A percentile compares a stretch with the other conserved stretches of the same genome.
These are phyloP conservation scores for Termitomyces sp. DNA, from an alignment of 768 basidiomycete genomes.

Conservation along the genomic window DNA sequence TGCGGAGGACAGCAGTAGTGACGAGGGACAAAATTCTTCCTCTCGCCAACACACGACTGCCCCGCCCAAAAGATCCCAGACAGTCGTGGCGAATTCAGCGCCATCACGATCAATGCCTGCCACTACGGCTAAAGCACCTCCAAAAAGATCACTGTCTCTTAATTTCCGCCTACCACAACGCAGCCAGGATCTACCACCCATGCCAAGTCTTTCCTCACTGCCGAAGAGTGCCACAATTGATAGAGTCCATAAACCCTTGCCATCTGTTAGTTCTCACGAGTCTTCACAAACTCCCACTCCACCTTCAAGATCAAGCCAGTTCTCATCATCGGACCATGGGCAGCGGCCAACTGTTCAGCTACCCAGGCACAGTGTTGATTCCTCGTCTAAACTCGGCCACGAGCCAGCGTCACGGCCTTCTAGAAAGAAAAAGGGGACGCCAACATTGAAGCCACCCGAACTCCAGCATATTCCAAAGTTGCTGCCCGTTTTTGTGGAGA, in stretches of 20 bases:
- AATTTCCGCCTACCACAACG: constrained; percentile 33
- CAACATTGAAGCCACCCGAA: constrained; percentile 64
- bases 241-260: constrained; percentile 32
- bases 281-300: constrained; percentile 15
- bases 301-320: constrained; percentile 9
- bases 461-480: constrained; percentile 74
- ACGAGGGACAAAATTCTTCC: constrained; percentile 20
- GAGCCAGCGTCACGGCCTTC: neutral
- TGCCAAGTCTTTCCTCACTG: constrained; percentile 36
- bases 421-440: constrained; percentile 35
- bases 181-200: constrained; percentile 30
- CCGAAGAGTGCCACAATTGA: constrained; percentile 21
- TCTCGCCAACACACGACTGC: constrained; percentile 2
- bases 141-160: constrained; percentile 37
- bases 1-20: constrained; percentile 20
- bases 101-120: neutral
- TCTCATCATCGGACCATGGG: neutral
- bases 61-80: constrained; percentile 9
- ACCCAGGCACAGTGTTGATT: neutral
- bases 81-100: constrained; percentile 1
- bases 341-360: neutral
- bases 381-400: neutral
- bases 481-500: constrained; percentile 86
- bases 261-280: constrained; percentile 22
- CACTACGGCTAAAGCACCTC: constrained; percentile 13